Evolutionary conservation across 768 basidiomycete species (phyloP), one percentile per base, ranked within the genome.

Genomic region (Boletus sp.): DNA sequence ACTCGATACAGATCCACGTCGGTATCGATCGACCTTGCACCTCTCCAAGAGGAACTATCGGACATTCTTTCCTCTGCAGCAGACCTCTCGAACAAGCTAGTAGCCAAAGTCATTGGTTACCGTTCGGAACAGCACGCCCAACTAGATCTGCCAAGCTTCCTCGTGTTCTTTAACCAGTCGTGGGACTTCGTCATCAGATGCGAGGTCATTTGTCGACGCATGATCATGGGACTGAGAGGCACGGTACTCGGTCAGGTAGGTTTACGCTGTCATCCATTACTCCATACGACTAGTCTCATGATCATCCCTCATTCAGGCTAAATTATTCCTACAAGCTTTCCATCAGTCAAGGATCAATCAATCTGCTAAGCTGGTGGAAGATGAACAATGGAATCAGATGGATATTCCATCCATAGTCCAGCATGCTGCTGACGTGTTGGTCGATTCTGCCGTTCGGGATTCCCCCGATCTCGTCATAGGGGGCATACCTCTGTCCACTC

Each of bases 171-270:
- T 78, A 86, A 88, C 53, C 80, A 83, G 62, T 86, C 90, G 2
- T 98, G 96, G 96, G 73, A 80, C 28, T 98, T 98, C 63, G 93
- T 98, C 9, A 81, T 97, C 28, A 80, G 79, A 61, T 93, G 91
- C 66, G 96, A 99, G 70, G 83, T 86, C 30, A 77, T 97, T 30
- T 92, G 89, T 60, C 80, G 86, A 52, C 79, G 88, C 62, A 98
- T 98, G 93, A 94, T 98, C 56, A 92, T 98, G 54, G 89, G 92
- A 7, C 76, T 98, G 33, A 78, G 97, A 56, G 95, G 94, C 5
- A 89, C 85, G 2, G 82, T 94, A 50, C 85, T 95, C 44, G 80
- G 85, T 52, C 95, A 96, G 80, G 90, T 90, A 60, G 41, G 73
- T 67, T 60, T 56, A 64, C 45, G 39, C 29, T 50, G 24, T 29